A percentile compares a stretch with the other conserved stretches of the same genome.
Conservation (phyloP, 805 yeast species). For the Yamadazyma akitaensis region DNA sequence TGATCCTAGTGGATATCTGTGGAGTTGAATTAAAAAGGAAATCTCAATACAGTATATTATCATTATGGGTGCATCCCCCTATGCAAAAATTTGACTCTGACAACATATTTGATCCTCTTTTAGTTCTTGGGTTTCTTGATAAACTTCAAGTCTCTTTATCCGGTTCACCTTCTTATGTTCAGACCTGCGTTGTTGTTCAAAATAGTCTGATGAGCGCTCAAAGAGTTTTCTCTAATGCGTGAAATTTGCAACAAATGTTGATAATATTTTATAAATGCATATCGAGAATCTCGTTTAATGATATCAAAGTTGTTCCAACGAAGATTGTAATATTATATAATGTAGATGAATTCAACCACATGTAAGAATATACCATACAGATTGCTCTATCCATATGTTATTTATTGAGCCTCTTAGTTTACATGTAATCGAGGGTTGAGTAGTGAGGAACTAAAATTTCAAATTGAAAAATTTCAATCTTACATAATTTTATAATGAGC, state of each 20-base stretch:
- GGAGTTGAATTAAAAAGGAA: conserved; percentile 14
- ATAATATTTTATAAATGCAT: neutral
- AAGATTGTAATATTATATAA: too few species aligned
- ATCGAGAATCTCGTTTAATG: neutral
- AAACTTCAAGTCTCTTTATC: neutral
- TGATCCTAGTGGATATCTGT: conserved; percentile 15
- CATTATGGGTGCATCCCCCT: conserved; percentile 18
- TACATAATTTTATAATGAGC: neutral
- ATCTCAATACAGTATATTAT: conserved; percentile 12
- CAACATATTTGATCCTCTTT: conserved; percentile 6
- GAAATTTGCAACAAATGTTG: neutral
- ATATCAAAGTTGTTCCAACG: neutral
- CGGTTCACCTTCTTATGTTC: neutral
- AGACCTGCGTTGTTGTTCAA: neutral
- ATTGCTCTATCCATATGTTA: too few species aligned
- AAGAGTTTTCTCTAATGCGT: conserved; percentile 1
- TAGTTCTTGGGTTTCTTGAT: neutral
- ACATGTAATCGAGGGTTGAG: neutral
- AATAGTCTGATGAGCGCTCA: neutral
- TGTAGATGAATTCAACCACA: too few species aligned
- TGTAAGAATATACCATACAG: too few species aligned
- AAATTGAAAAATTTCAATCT: neutral
- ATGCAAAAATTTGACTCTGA: conserved; percentile 3
- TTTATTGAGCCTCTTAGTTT: too few species aligned
- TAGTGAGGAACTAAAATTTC: neutral